Base-by-base conservation (phyloP, 306 rosid species). In the Pyrus bretschneideri region DNA sequence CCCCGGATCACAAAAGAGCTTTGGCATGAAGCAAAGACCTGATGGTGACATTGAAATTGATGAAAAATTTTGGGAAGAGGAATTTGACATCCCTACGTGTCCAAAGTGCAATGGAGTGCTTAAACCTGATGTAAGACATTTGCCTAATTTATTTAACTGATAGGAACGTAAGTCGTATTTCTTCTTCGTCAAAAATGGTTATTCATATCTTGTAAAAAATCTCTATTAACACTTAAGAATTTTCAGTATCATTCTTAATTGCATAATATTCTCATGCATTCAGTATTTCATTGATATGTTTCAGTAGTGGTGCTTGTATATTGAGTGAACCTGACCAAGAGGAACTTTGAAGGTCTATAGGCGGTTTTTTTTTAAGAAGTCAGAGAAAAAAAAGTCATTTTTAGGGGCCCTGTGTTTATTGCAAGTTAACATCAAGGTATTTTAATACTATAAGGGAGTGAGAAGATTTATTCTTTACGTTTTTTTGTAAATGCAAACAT, bases 1-100 rank as follows among this genome's bases (percentile, higher is more conserved):
- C 69, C 85, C 96, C 72, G 97, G 97, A 65, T 93, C 97, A 67
- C 94, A 88, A 33, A 88, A 87, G 81, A 93, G 93, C 80, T 88
- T 91, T 86, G 98, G 98, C 84, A 91, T 93, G 98, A 91, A 87
- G 86, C 97, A 90, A 85, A 91, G 98, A 78, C 98, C 98, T 49
- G 98, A 93, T 80, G 97, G 98, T 79, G 98, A 91, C 84, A 88
- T 93, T 54, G 98, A 93, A 85, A 93, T 91, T 71, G 98, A 93
- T 84, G 96, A 89, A 86, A 90, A 35, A 52, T 93, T 88, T 83
- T 93, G 98, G 98, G 98, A 90, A 83, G 90, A 91, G 78, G 94
- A 91, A 77, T 93, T 91, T 83, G 77, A 81, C 78, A 88, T 93
- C 52, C 98, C 98, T 51, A 85, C 86, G 64, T 91, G 98, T 75